Base-by-base conservation (phyloP, 768 basidiomycete species). In the Gloeostereum incarnatum region DNA sequence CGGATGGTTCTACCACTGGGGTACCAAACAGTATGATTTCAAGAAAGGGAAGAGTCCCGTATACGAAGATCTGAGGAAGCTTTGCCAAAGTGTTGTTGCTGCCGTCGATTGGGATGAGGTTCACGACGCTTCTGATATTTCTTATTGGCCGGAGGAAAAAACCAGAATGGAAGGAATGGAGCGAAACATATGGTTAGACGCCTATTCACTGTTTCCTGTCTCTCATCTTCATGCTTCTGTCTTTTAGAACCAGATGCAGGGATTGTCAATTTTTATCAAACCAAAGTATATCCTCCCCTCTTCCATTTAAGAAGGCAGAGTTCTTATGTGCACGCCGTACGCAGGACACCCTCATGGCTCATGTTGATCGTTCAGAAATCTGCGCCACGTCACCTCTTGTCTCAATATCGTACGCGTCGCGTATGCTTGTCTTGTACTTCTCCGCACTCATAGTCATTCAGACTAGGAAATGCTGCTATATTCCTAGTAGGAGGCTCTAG, bases 1-100 rank as follows among this genome's bases (percentile, higher is more conserved):
- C 35, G 94, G 94, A 7, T 87, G 86, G 78, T 87, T 75, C 37
- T 99, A 99, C 58, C 90, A 98, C 62, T 97, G 94, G 94, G 86
- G 88, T 2, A 86, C 78, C 20, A 99, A 98, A 51, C 81, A 86
- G 42, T 99, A 99, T 53, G 89, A 96, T 51, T 92, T 96, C 47
- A 71, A 75, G 1, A 77, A 70, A 37, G 75, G 75, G 2, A 76
- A 73, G 40, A 80, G 75, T 0, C 63, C 65, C 0, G 76, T 97
- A 31, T 74, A 81, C 33, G 47, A 59, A 2, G 60, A 65, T 5
- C 53, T 94, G 23, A 60, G 67, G 8, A 49, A 62, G 6, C 51
- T 86, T 2, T 94, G 91, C 52, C 69, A 63, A 35, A 52, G 61
- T 3, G 77, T 80, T 4, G 85, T 92, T 2, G 50, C 55, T 2